Base-by-base conservation (phyloP, 225 moss, liverwort and hornwort genomes). In the Marchantia polymorpha region DNA sequence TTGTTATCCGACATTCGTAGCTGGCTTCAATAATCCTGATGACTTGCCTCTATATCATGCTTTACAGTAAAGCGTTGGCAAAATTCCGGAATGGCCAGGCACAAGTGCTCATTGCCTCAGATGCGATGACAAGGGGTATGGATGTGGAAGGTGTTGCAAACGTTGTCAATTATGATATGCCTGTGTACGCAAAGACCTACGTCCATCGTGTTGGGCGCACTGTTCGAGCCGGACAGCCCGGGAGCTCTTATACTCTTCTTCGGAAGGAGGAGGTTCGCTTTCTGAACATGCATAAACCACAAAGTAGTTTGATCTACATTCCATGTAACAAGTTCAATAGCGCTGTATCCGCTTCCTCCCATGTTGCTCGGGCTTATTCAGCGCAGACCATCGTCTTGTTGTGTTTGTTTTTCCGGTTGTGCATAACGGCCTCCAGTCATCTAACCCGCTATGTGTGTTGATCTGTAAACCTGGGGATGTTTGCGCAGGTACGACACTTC, bases 121-220 rank as follows among this genome's bases (percentile, higher is more conserved):
- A 99, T 89, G 99, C 99, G 63, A 95, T 99, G 95, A 99, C 99
- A 78, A 88, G 95, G 80, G 99, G 99, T 72, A 99, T 99, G 99
- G 95, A 99, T 80, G 99, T 99, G 65, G 99, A 99, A 80, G 95
- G 99, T 50, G 93, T 99, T 73, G 92, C 86, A 23, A 95, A 95
- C 80, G 99, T 99, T 46, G 87, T 99, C 31, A 99, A 99, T 81
- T 99, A 89, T 52, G 99, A 99, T 85, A 91, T 99, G 82, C 99
- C 99, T 66, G 95, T 99, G 13, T 99, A 99, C 80, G 95, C 94
- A 61, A 99, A 99, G 89, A 99, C 99, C 0, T 99, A 99, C 79
- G 95, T 99, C 6, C 99, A 99, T 85, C 99, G 99, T 73, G 95
- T 99, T 54, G 99, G 99, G 56, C 95, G 99, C 26, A 99, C 99